Conservation (phyloP, 2,329 filamentous ascomycete genomes). For the Exophiala viscosa region DNA sequence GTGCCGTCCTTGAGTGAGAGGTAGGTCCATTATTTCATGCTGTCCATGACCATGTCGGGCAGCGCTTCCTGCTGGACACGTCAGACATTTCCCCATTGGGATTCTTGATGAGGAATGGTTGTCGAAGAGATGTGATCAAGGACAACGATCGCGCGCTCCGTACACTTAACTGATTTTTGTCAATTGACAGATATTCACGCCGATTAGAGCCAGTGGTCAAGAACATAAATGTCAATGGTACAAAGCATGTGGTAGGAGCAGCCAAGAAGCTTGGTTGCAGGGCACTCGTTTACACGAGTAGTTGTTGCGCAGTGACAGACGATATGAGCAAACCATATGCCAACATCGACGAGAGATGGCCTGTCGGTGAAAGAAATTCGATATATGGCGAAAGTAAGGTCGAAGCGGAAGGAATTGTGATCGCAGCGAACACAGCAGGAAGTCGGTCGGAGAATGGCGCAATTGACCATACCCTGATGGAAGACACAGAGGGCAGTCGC, state of each 20-base stretch:
- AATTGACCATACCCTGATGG: background rate
- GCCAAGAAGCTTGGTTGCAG: slow-evolving; percentile 43
- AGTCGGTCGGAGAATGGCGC: background rate
- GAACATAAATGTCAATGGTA: slow-evolving; percentile 54
- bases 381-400: slow-evolving; percentile 46
- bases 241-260: slow-evolving; percentile 50
- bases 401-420: slow-evolving; percentile 41
- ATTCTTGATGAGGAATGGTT: too few relatives aligned
- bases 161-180: slow-evolving; percentile 2
- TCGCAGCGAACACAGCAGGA: slow-evolving; percentile 33
- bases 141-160: too few relatives aligned
- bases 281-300: slow-evolving; percentile 56
- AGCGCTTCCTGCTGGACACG: too few relatives aligned
- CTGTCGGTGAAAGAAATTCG: slow-evolving; percentile 35
- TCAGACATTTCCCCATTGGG: too few relatives aligned
- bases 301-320: slow-evolving; percentile 53
- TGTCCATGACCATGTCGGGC: background rate
- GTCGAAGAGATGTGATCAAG: too few relatives aligned
- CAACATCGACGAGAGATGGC: slow-evolving; percentile 42
- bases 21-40: slow-evolving; percentile 8
- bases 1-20: slow-evolving; percentile 40
- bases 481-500: slow-evolving; percentile 4
- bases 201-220: slow-evolving; percentile 41
- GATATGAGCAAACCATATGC: slow-evolving; percentile 38
- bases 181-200: slow-evolving; percentile 31